Base-by-base conservation (phyloP, 2,329 filamentous ascomycete species). In the Alternaria atra region DNA sequence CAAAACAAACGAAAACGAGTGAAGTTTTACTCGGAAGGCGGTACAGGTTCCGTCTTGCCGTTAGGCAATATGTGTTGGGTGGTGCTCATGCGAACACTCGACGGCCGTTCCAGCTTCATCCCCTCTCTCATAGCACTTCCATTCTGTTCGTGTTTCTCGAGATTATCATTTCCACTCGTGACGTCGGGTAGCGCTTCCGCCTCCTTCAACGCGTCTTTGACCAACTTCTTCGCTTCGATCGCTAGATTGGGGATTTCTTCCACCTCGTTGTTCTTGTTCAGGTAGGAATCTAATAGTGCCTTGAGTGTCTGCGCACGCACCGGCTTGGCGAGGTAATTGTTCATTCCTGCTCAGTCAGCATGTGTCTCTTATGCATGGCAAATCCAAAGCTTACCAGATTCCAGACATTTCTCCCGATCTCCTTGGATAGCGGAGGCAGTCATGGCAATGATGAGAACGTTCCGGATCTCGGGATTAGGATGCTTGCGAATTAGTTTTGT, bases 391-490 rank as follows among this genome's bases (percentile, higher is more conserved):
- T 37, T 48, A 43, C 27, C 27, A 5, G 27, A 43, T 32, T 53
- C 44, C 20, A 47, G 17, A 34, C 57, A 61, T 27, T 97, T 97
- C 77, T 98, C 94, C 48, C 94, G 86, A 75, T 98, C 94, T 17
- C 94, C 94, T 75, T 95, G 91, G 63, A 98, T 98, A 3, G 94
- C 94, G 27, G 90, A 94, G 1, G 94, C 94, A 1, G 94, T 98
- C 94, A 98, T 97, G 55, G 94, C 94, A 70, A 98, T 97, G 50
- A 98, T 91, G n/a, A 97, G 83, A 1, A 96, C 88, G 66, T 92
- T 89, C 53, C 92, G 86, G 10, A 98, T 92, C 7, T 87, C 86
- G 35, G 93, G 90, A 60, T 93, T 86, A 0, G 87, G 77, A 76
- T 97, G 93, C 68, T 88, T 87, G 9, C 94, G 89, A 44, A 97